phyloP scores from a whole-genome alignment of 2,329 filamentous ascomycete genomes.

The Aspergillaceae sp. region DNA sequence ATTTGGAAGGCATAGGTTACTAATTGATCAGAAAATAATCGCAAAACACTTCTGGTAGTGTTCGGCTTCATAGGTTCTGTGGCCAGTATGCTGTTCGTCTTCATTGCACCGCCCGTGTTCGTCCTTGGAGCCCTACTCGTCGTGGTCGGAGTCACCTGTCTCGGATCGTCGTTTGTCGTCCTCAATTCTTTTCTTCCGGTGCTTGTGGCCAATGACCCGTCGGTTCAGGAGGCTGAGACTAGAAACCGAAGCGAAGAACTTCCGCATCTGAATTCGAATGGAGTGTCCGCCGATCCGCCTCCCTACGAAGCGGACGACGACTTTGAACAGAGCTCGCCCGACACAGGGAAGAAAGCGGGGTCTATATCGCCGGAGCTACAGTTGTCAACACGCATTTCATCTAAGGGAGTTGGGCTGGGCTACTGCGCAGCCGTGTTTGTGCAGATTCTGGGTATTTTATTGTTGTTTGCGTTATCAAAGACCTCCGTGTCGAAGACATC shows the following conservation, averaged over 20 bases:
- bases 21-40: conserved; percentile 37
- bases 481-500: conserved; percentile 47
- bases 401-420: conserved; percentile 79
- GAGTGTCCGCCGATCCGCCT: conserved; percentile 11
- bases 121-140: conserved; percentile 70
- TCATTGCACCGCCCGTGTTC: conserved; percentile 66
- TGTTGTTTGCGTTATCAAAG: conserved; percentile 50
- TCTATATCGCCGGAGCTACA: conserved; percentile 57
- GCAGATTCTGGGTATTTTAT: conserved; percentile 67
- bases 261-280: conserved; percentile 12
- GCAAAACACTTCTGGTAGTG: conserved; percentile 70
- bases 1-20: neutral
- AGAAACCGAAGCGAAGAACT: conserved; percentile 17
- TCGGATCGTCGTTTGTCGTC: conserved; percentile 83
- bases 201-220: conserved; percentile 71
- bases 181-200: conserved; percentile 86
- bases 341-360: conserved; percentile 2
- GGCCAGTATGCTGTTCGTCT: conserved; percentile 78
- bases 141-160: conserved; percentile 78
- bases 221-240: conserved; percentile 26
- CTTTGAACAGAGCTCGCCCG: conserved; percentile 9
- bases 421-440: conserved; percentile 77
- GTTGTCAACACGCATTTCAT: conserved; percentile 78
- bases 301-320: conserved; percentile 15
- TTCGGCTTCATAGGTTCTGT: conserved; percentile 74